Evolutionary conservation across 192 early-diverging fungal genomes (phyloP), one percentile per base, ranked within the genome.

Genomic region (Gorgonomyces haynaldii): DNA sequence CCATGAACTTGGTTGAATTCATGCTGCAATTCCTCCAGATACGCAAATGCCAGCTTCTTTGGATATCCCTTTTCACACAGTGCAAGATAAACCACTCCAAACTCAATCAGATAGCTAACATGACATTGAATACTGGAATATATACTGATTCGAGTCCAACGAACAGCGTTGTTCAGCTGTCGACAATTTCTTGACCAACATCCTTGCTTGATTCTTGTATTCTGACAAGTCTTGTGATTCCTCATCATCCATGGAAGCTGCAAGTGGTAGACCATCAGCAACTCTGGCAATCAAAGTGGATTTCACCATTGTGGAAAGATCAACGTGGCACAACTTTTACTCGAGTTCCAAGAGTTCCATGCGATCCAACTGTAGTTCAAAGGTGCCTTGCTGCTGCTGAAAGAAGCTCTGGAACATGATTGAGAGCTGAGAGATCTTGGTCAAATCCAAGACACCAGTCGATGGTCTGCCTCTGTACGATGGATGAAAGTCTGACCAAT

Each of bases 251-350:
- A 96, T 89, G 15, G 85, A 88, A 9, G 90, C 91, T 22, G 94
- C 94, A 40, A 98, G 72, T 2, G 89, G 89, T 35, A 95, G 73
- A 3, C 89, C 90, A 70, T 98, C 94, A 5, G 82, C 78, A 24
- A 95, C 77, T 50, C 94, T 83, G 31, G 88, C 88, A 57, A 98
- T 93, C 54, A 92, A 82, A 27, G 90, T 92, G 16, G 90, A 84
- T 54, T 85, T 83, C 37, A 98, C 87, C 94, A 96, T 96, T 8
- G n/a, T n/a, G n/a, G n/a, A n/a, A n/a, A n/a, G n/a, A n/a, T n/a
- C n/a, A n/a, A n/a, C n/a, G n/a, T n/a, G n/a, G n/a, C n/a, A n/a
- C n/a, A n/a, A n/a, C n/a, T n/a, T n/a, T n/a, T n/a, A n/a, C n/a
- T n/a, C n/a, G n/a, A n/a, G n/a, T 31, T 31, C 12, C 6, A 31